phyloP scores from a whole-genome alignment of 257 asterid genomes.

The Capsicum pubescens region DNA sequence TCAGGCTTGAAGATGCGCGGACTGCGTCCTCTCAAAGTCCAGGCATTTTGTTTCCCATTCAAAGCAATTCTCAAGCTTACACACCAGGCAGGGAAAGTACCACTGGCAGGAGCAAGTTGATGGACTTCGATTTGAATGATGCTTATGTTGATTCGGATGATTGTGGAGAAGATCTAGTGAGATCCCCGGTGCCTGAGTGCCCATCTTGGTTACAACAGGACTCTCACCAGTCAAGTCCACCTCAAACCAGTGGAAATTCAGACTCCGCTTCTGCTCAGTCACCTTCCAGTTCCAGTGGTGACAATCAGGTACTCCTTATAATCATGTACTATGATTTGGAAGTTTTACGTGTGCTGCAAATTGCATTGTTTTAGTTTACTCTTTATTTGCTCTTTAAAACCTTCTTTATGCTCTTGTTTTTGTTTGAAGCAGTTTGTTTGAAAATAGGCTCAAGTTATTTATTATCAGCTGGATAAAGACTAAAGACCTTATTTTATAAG shows the following conservation, averaged over 20 bases:
- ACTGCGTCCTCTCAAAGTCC: constrained; percentile 53
- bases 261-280: constrained; percentile 85
- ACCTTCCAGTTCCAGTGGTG: constrained; percentile 82
- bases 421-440: neutral
- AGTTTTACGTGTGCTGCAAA: neutral
- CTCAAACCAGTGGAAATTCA: constrained; percentile 78
- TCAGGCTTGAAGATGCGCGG: constrained; percentile 39
- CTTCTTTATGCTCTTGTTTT: neutral
- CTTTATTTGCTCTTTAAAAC: neutral
- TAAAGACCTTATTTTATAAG: neutral
- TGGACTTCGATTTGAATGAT: constrained; percentile 75
- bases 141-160: constrained; percentile 76
- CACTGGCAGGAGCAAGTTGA: constrained; percentile 64
- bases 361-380: neutral
- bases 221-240: constrained; percentile 79
- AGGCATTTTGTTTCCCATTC: constrained; percentile 43
- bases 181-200: constrained; percentile 56
- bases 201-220: constrained; percentile 77
- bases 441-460: neutral
- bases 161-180: constrained; percentile 61
- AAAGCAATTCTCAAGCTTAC: constrained; percentile 51
- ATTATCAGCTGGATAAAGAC: neutral
- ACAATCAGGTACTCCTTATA: constrained; percentile 61
- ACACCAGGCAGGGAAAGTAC: constrained; percentile 51
- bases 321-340: neutral